phyloP scores from a whole-genome alignment of 2,329 filamentous ascomycete genomes.

The Fusarium abutilonis region DNA sequence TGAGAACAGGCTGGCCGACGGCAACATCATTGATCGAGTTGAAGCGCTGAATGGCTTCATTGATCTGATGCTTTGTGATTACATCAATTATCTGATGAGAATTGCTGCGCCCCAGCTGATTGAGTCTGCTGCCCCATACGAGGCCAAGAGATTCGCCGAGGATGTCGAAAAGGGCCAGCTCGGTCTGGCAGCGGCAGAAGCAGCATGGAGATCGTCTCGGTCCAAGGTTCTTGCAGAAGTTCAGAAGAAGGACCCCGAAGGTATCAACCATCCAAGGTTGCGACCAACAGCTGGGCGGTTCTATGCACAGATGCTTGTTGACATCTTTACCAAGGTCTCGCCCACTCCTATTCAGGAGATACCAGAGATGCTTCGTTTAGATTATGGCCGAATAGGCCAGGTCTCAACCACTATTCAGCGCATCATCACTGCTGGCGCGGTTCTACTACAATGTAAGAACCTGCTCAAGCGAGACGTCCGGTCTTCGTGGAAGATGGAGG shows the following conservation, averaged over 20 bases:
- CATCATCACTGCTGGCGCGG: slow-evolving; percentile 77
- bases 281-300: slow-evolving; percentile 74
- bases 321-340: slow-evolving; percentile 75
- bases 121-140: slow-evolving; percentile 76
- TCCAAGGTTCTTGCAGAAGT: slow-evolving; percentile 72
- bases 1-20: slow-evolving; percentile 67
- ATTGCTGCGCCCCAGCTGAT: slow-evolving; percentile 76
- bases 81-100: slow-evolving; percentile 82
- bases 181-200: slow-evolving; percentile 67
- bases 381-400: slow-evolving; percentile 67
- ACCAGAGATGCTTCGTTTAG: slow-evolving; percentile 79
- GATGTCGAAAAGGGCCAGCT: slow-evolving; percentile 67
- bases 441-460: slow-evolving; percentile 83
- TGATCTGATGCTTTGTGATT: slow-evolving; percentile 81
- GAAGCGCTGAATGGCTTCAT: slow-evolving; percentile 80
- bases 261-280: slow-evolving; percentile 68
- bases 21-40: slow-evolving; percentile 77
- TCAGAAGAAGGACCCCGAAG: slow-evolving; percentile 74
- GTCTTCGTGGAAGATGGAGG: slow-evolving; percentile 79
- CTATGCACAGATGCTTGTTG: slow-evolving; percentile 79
- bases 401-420: slow-evolving; percentile 56
- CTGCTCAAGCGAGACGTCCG: slow-evolving; percentile 83
- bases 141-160: slow-evolving; percentile 75
- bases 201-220: slow-evolving; percentile 72
- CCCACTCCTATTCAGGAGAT: slow-evolving; percentile 64